phyloP scores from a whole-genome alignment of 148 eudicot genomes.

The Camellia granthamiana region DNA sequence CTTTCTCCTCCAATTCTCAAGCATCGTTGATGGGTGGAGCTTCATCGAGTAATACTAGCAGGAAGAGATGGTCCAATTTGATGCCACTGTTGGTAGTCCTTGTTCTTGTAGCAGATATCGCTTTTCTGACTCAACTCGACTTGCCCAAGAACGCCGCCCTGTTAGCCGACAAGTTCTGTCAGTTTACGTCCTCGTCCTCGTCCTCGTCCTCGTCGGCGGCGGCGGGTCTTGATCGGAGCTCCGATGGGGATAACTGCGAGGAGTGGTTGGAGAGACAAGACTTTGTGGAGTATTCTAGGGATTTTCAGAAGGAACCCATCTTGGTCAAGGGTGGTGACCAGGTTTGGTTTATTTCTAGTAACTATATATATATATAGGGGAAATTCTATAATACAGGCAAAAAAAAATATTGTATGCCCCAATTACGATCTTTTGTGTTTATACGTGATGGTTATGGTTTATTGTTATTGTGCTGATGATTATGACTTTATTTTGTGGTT shows the following conservation, averaged over 20 bases:
- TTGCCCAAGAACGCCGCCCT: constrained; percentile 59
- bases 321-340: constrained; percentile 49
- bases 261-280: constrained; percentile 75
- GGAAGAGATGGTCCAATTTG: constrained; percentile 52
- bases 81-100: constrained; percentile 53
- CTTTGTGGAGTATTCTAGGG: constrained; percentile 54
- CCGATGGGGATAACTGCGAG: constrained; percentile 44
- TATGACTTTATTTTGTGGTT: too few relatives aligned
- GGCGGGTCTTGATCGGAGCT: constrained; percentile 11
- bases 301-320: constrained; percentile 63
- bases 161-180: constrained; percentile 65
- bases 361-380: too few relatives aligned
- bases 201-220: background rate
- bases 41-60: constrained; percentile 19
- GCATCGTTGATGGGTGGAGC: background rate
- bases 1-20: too few relatives aligned
- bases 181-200: constrained; percentile 25
- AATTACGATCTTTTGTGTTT: too few relatives aligned
- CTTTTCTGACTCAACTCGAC: constrained; percentile 60
- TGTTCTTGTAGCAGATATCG: constrained; percentile 67
- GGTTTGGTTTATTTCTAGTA: constrained; percentile 30
- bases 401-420: too few relatives aligned
- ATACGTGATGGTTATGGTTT: too few relatives aligned
- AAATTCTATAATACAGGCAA: too few relatives aligned
- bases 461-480: too few relatives aligned